These are phyloP conservation scores for Anthracocystis setariae DNA, from an alignment of 1,284 basidiomycete genomes.

Conservation along the genomic window DNA sequence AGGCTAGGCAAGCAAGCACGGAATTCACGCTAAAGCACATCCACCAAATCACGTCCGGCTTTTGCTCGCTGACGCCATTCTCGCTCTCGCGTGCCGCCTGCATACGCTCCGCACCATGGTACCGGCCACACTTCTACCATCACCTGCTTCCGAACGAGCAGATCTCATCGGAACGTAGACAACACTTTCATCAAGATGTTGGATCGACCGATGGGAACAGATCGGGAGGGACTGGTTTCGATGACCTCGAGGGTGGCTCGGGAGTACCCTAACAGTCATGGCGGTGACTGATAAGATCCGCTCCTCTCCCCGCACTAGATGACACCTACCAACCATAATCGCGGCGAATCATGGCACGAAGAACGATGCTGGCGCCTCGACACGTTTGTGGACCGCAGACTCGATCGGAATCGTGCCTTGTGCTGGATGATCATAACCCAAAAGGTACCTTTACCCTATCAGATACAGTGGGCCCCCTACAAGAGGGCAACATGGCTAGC, in stretches of 20 bases:
- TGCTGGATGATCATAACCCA: not conserved
- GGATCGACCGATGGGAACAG: not conserved
- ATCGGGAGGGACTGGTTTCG: not conserved
- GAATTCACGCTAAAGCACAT: conserved; percentile 24
- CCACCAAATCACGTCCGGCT: conserved; percentile 21
- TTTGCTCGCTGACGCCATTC: conserved; percentile 36
- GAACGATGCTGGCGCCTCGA: no score
- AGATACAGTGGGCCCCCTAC: not conserved
- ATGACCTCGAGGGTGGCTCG: conserved; percentile 13
- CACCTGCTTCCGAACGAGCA: not conserved
- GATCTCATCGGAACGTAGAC: not conserved
- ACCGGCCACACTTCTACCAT: not conserved
- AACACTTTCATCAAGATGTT: not conserved
- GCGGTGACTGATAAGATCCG: conserved; percentile 28
- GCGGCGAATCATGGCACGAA: no score
- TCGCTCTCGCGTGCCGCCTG: not conserved
- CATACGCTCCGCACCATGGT: not conserved
- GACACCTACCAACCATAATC: not conserved
- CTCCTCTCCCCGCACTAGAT: conserved; percentile 14
- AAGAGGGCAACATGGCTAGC: not conserved
- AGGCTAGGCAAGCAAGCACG: conserved; percentile 41
- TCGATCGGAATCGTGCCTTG: not conserved
- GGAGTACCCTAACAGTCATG: conserved; percentile 25
- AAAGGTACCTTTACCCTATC: not conserved
- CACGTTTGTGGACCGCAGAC: not conserved